These are phyloP conservation scores for Pseudogymnoascus sp. DNA, from an alignment of 2,329 filamentous ascomycete genomes.

Conservation along the genomic window DNA sequence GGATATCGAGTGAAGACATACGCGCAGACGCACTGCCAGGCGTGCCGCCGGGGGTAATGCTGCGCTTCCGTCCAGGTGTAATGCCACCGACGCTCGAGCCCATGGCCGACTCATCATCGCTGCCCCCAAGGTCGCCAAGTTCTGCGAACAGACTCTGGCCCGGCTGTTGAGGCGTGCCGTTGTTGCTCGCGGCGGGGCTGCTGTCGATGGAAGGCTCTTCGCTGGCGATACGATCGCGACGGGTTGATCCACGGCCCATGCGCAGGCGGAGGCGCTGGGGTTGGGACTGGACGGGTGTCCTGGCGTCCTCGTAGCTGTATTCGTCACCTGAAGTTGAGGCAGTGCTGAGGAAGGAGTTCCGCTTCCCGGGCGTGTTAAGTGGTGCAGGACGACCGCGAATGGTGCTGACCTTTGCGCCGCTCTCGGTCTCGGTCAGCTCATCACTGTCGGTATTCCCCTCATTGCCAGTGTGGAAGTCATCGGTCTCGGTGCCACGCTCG, in stretches of 20 bases:
- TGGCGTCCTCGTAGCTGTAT: conserved; percentile 54
- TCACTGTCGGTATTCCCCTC: conserved; percentile 76
- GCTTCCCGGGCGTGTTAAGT: conserved; percentile 45
- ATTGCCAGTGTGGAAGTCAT: conserved; percentile 89
- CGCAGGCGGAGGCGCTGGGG: conserved; percentile 66
- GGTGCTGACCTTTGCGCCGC: conserved; percentile 32
- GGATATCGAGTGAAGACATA: conserved; percentile 31
- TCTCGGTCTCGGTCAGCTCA: conserved; percentile 76
- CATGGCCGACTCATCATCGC: conserved; percentile 56
- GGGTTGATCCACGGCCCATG: conserved; percentile 54
- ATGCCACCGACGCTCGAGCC: conserved; percentile 22
- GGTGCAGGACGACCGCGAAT: conserved; percentile 32
- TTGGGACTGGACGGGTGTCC: conserved; percentile 57
- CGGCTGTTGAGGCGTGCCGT: conserved; percentile 39
- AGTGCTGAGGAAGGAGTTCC: conserved; percentile 73
- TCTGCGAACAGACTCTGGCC: conserved; percentile 87
- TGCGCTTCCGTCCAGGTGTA: conserved; percentile 45
- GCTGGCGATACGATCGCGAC: conserved; percentile 54
- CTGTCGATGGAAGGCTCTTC: conserved; percentile 51
- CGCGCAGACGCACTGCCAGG: conserved; percentile 19
- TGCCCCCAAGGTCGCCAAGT: conserved; percentile 66
- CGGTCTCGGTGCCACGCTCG: conserved; percentile 70
- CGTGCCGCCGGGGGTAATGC: conserved; percentile 42
- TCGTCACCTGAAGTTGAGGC: conserved; percentile 82
- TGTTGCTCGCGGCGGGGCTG: conserved; percentile 50